Conservation (phyloP, 2,329 filamentous ascomycete species). For the Pseudocercospora fuligena region DNA sequence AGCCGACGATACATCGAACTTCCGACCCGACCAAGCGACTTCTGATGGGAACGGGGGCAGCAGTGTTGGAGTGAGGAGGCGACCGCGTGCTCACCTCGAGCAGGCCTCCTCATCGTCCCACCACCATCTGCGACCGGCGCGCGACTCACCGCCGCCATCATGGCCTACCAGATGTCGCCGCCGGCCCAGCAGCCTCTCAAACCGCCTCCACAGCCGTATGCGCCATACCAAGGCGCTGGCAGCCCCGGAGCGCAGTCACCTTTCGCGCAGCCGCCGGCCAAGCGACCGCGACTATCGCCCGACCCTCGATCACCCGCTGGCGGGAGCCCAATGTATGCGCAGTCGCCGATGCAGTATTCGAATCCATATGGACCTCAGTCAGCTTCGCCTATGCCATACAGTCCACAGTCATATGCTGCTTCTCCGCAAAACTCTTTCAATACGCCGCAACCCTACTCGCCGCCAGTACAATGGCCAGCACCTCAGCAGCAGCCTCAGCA, state of each 20-base stretch:
- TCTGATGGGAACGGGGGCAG: constrained; percentile 24
- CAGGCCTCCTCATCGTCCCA: constrained; percentile 15
- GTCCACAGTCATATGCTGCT: constrained; percentile 31
- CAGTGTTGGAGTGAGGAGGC: constrained; percentile 28
- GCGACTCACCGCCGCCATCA: constrained; percentile 17
- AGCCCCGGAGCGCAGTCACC: constrained; percentile 42
- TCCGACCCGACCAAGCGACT: constrained; percentile 12
- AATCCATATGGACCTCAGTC: constrained; percentile 46
- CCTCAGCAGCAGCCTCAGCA: constrained; percentile 28
- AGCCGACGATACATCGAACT: constrained; percentile 2
- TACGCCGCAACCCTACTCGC: constrained; percentile 39
- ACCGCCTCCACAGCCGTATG: constrained; percentile 32
- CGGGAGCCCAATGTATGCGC: constrained; percentile 46
- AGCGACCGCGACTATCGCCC: constrained; percentile 73
- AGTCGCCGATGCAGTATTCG: constrained; percentile 38
- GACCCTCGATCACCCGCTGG: constrained; percentile 69
- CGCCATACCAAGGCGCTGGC: constrained; percentile 57
- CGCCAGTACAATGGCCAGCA: constrained; percentile 29
- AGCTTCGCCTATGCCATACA: constrained; percentile 35
- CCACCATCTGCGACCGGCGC: constrained; percentile 14
- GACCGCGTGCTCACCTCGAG: constrained; percentile 23
- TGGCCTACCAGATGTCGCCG: constrained; percentile 41
- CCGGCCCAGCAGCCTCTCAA: constrained; percentile 34
- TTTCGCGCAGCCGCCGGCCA: constrained; percentile 69
- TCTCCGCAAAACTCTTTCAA: constrained; percentile 40